Conservation (phyloP, 2,329 filamentous ascomycete species). For the Colletotrichum sp. region DNA sequence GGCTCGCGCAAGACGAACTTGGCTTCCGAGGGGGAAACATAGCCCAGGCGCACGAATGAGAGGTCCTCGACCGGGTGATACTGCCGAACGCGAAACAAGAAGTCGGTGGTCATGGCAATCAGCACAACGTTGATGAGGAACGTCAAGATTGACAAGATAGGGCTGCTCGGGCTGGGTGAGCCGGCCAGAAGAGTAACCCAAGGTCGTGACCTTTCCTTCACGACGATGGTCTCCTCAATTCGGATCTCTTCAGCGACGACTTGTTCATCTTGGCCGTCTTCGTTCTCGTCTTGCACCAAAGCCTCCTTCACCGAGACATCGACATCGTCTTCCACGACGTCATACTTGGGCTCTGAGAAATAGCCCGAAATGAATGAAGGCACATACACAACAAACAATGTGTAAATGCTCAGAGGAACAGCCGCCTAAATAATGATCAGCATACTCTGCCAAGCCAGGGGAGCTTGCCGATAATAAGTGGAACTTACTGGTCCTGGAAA, state of each 20-base stretch:
- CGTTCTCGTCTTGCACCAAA: constrained; percentile 35
- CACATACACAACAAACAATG: constrained; percentile 70
- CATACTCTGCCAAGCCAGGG: background rate
- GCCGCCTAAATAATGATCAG: constrained; percentile 20
- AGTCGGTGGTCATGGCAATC: constrained; percentile 74
- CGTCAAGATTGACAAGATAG: constrained; percentile 68
- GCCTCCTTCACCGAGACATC: constrained; percentile 60
- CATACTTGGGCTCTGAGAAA: constrained; percentile 59
- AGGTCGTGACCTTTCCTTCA: constrained; percentile 61
- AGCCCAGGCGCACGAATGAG: constrained; percentile 86
- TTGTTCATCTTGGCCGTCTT: constrained; percentile 33
- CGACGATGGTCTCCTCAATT: constrained; percentile 65
- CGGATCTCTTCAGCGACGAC: constrained; percentile 58
- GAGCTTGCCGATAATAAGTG: background rate
- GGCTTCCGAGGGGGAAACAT: constrained; percentile 81
- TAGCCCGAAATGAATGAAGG: constrained; percentile 67
- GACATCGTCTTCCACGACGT: constrained; percentile 65
- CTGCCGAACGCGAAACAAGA: constrained; percentile 75
- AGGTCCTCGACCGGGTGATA: constrained; percentile 76
- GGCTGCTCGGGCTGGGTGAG: constrained; percentile 73
- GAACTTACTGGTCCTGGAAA: constrained; percentile 33
- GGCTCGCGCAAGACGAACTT: constrained; percentile 87
- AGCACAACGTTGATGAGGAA: constrained; percentile 75
- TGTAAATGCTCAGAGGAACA: constrained; percentile 45
- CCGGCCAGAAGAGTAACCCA: constrained; percentile 76